Conservation (phyloP, 176 grass and related monocot species). For the bread wheat (Triticum aestivum) region DNA sequence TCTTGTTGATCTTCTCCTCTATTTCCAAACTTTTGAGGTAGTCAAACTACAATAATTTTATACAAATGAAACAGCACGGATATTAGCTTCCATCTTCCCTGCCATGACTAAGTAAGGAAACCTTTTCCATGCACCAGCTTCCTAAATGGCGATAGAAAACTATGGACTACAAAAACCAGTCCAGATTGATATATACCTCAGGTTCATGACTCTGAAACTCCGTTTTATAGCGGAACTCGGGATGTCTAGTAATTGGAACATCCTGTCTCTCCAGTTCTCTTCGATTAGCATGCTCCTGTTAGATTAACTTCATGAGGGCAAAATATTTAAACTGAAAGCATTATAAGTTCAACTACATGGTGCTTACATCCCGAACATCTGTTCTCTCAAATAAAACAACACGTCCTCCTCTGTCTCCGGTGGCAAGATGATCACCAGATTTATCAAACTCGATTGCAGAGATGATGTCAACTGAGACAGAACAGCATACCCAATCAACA, state of each 20-base stretch:
- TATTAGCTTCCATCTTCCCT: constrained; percentile 16
- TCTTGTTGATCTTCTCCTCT: constrained; percentile 96
- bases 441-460: constrained; percentile 95
- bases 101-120: constrained; percentile 10
- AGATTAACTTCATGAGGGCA: constrained; percentile 27
- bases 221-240: constrained; percentile 84
- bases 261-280: constrained; percentile 91
- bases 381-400: constrained; percentile 94
- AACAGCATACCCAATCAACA: constrained; percentile 33
- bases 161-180: not conserved
- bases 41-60: constrained; percentile 67
- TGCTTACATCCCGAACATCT: constrained; percentile 68
- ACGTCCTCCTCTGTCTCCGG: constrained; percentile 87
- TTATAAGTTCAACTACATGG: constrained; percentile 20
- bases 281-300: constrained; percentile 47
- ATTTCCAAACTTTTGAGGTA: constrained; percentile 99
- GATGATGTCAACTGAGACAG: constrained; percentile 83
- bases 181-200: constrained; percentile 47
- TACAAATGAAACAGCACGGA: constrained; percentile 11
- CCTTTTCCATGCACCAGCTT: not conserved
- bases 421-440: constrained; percentile 93
- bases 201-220: constrained; percentile 97
- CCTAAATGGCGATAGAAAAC: not conserved
- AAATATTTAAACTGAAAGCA: constrained; percentile 24
- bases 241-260: constrained; percentile 56